phyloP scores from a whole-genome alignment of 2,329 filamentous ascomycete species.

The Paecilomyces formosus region DNA sequence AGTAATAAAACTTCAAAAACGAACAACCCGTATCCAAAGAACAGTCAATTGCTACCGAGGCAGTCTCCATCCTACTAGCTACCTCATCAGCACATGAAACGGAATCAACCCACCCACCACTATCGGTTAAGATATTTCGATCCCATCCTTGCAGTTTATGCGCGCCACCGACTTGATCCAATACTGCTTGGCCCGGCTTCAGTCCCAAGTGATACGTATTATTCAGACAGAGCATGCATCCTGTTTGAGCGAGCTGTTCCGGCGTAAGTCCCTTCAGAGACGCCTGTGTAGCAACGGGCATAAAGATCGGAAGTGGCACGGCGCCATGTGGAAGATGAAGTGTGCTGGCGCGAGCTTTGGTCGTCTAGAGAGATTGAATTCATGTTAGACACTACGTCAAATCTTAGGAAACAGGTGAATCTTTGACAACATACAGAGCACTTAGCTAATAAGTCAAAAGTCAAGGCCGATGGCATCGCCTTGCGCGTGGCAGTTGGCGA shows the following conservation, averaged over 20 bases:
- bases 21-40: background rate
- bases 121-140: conserved; percentile 81
- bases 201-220: conserved; percentile 96
- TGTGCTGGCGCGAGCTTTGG: conserved; percentile 82
- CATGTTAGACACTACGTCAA: background rate
- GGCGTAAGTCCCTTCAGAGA: conserved; percentile 92
- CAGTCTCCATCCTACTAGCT: background rate
- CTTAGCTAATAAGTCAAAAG: conserved; percentile 67
- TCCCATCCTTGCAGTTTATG: conserved; percentile 94
- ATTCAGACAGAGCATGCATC: conserved; percentile 87
- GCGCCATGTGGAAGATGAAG: conserved; percentile 85
- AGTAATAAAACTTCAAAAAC: conserved; percentile 10
- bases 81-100: background rate
- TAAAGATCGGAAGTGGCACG: conserved; percentile 88
- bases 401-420: no score
- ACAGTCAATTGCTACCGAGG: background rate
- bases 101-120: conserved; percentile 37
- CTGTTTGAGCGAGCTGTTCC: conserved; percentile 80
- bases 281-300: conserved; percentile 96
- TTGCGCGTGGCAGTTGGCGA: conserved; percentile 21
- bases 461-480: conserved; percentile 55
- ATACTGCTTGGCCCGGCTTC: conserved; percentile 84
- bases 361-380: conserved; percentile 56
- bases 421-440: conserved; percentile 61
- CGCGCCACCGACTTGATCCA: conserved; percentile 82